Evolutionary conservation across 2,329 filamentous ascomycete genomes (phyloP), one percentile per base, ranked within the genome.

Genomic region (Aspergillus sp.): DNA sequence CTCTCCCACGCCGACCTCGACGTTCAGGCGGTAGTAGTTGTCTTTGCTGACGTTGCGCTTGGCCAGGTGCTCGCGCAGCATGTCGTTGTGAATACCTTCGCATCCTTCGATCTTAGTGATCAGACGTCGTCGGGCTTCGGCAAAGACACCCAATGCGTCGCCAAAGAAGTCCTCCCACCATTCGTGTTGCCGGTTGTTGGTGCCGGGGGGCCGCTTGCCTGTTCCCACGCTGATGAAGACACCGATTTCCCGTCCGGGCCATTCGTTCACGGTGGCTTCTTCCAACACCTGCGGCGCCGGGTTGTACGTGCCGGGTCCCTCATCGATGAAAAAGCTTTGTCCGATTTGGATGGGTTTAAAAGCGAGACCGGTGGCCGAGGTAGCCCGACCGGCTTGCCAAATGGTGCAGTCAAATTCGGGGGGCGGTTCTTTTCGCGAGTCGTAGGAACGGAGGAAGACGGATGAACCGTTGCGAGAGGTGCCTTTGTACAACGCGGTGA

Each of bases 301-400:
- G 63, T 98, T 98, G 70, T 93, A 98, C 52, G 86, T 90, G 4
- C 93, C 93, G 1, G 81, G 78, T 1, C 93, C 93, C 64, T 97
- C 91, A 58, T 98, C 93, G 51, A 95, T 85, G 62, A 98, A 98
- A 7, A 90, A 78, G 0, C 90, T 91, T 66, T 97, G 91, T 3
- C 93, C 93, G 35, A 98, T 88, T 55, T 87, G 85, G 44, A 98
- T 90, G 0, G 91, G 90, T 66, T 98, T 98, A 73, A 98, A 98
- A 1, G 93, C 93, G 39, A 96, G 76, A 0, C 88, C 89, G 1
- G 91, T 93, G 1, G 93, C 88, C 46, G 81, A 88, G 1, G 93
- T 98, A n/a, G 93, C 93, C 51, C 93, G 83, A 9, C 93, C 93
- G 4, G 93, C 93, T 71, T 98, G 85, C 93, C 93, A 98, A 49